A percentile compares a stretch with the other conserved stretches of the same genome.
Conservation (phyloP, 164 flowering plant genomes). For the Buxus sempervirens region DNA sequence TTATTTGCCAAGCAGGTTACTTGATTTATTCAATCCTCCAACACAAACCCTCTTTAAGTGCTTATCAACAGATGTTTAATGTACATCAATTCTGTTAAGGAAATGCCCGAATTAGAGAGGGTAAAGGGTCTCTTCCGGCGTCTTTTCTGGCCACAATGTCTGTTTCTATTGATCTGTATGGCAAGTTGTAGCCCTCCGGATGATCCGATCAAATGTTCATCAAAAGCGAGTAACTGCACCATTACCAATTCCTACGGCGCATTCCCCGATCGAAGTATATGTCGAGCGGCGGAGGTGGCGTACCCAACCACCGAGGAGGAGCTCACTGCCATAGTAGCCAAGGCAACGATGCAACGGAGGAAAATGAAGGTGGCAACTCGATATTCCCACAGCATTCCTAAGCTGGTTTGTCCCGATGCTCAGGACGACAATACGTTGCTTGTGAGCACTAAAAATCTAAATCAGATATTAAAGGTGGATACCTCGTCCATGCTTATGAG, state of each 20-base stretch:
- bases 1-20: too few relatives aligned
- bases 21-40: too few relatives aligned
- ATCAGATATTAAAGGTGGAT: constrained; percentile 30
- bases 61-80: too few relatives aligned
- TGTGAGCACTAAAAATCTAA: constrained; percentile 56
- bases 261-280: constrained; percentile 60
- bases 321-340: constrained; percentile 42
- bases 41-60: too few relatives aligned
- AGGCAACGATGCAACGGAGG: constrained; percentile 33
- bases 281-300: constrained; percentile 40
- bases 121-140: background rate
- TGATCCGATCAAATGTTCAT: constrained; percentile 54
- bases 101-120: background rate
- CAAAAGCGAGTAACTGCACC: constrained; percentile 43
- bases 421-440: constrained; percentile 45
- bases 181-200: constrained; percentile 47
- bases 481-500: constrained; percentile 31
- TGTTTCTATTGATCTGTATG: constrained; percentile 10
- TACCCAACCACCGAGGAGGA: constrained; percentile 58
- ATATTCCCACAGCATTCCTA: constrained; percentile 60
- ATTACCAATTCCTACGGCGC: constrained; percentile 66
- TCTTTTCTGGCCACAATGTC: constrained; percentile 1
- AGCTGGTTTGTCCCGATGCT: constrained; percentile 59
- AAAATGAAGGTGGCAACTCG: constrained; percentile 65
- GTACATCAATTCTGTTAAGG: background rate